phyloP scores from a whole-genome alignment of 345 rosid genomes.

The Lepidium sativum region DNA sequence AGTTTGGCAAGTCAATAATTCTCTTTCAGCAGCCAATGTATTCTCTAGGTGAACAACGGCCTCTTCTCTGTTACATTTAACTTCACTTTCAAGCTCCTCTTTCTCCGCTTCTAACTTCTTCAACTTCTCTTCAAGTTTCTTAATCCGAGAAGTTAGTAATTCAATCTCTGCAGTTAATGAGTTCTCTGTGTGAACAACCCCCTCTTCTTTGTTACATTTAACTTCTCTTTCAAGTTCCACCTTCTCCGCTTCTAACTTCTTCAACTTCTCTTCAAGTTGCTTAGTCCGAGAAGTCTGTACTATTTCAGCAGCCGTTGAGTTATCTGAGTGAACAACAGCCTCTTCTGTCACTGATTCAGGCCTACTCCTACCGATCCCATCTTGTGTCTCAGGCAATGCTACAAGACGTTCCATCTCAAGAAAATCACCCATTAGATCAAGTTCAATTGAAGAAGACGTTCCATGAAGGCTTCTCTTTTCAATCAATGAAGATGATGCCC shows the following conservation, averaged over 20 bases:
- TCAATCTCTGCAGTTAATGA: slow-evolving; percentile 41
- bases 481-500: slow-evolving; percentile 41
- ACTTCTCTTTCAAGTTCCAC: slow-evolving; percentile 28
- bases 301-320: slow-evolving; percentile 36
- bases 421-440: slow-evolving; percentile 90
- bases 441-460: slow-evolving; percentile 36
- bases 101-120: slow-evolving; percentile 30
- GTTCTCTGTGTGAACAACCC: slow-evolving; percentile 19
- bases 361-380: slow-evolving; percentile 21
- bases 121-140: slow-evolving; percentile 38
- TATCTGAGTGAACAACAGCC: slow-evolving; percentile 19
- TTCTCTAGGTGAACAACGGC: slow-evolving; percentile 13
- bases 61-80: slow-evolving; percentile 26
- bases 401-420: slow-evolving; percentile 94
- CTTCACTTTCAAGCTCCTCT: slow-evolving; percentile 27
- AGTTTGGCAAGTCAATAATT: slow-evolving; percentile 26
- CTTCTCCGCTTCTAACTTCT: slow-evolving; percentile 31
- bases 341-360: slow-evolving; percentile 30
- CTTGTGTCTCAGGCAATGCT: slow-evolving; percentile 49
- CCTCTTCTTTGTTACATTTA: slow-evolving; percentile 26
- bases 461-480: slow-evolving; percentile 33
- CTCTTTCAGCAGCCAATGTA: slow-evolving; percentile 40
- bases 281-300: slow-evolving; percentile 22
- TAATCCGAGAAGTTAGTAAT: slow-evolving; percentile 19
- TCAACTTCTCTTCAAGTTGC: slow-evolving; percentile 38